Evolutionary conservation across 2,329 filamentous ascomycete genomes (phyloP).

Genomic region (Periconia macrospinosa): DNA sequence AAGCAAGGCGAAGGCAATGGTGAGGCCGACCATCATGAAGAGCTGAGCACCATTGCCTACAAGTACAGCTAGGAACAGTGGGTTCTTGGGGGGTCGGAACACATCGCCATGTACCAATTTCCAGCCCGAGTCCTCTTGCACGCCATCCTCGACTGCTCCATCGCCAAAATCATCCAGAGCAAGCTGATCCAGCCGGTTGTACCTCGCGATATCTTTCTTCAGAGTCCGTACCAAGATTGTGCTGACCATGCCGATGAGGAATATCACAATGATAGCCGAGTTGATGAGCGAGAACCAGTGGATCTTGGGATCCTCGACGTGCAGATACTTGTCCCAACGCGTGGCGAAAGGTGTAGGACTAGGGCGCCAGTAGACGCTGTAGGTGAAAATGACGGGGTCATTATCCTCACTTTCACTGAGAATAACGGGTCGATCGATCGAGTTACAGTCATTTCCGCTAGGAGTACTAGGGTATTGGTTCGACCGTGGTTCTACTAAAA

Average conservation of each 20-base stretch:
- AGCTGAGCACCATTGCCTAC: constrained; percentile 93
- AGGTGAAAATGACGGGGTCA: constrained; percentile 80
- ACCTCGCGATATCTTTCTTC: constrained; percentile 92
- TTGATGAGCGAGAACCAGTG: constrained; percentile 99
- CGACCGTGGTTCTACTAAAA: constrained; percentile 82
- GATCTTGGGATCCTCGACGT: constrained; percentile 96
- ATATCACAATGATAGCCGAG: constrained; percentile 90
- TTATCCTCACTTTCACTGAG: constrained; percentile 63
- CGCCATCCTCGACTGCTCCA: constrained; percentile 77
- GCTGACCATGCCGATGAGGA: constrained; percentile 86
- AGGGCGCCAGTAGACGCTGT: constrained; percentile 85
- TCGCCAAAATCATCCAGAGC: constrained; percentile 86
- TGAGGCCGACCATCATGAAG: constrained; percentile 96
- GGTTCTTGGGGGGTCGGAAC: constrained; percentile 83
- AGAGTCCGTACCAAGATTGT: constrained; percentile 88
- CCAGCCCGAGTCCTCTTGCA: constrained; percentile 98
- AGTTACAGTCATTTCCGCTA: constrained; percentile 62
- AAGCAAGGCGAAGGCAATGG: constrained; percentile 87
- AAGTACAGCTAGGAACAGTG: constrained; percentile 82
- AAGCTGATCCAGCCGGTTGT: constrained; percentile 92
- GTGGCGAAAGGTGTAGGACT: constrained; percentile 92
- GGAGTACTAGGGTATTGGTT: constrained; percentile 59
- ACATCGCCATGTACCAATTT: constrained; percentile 98
- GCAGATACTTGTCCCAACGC: constrained; percentile 97
- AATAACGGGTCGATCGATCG: constrained; percentile 61